Conservation (phyloP, 1,284 basidiomycete genomes). For the Phylloporus sp. region DNA sequence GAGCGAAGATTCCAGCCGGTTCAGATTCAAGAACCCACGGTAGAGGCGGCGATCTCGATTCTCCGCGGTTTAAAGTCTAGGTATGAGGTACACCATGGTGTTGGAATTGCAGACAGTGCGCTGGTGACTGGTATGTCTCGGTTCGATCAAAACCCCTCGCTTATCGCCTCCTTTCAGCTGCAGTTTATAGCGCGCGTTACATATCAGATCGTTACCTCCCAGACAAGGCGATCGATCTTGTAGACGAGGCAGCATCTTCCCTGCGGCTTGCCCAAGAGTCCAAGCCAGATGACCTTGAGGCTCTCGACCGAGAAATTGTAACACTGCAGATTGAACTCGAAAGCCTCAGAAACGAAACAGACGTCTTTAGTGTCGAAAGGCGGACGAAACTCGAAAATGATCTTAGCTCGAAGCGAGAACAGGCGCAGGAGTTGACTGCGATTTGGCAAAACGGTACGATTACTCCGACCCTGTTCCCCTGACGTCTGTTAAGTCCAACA, state of each 20-base stretch:
- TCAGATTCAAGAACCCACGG: constrained; percentile 84
- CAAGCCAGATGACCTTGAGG: constrained; percentile 87
- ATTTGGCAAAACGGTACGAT: constrained; percentile 72
- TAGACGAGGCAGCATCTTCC: constrained; percentile 91
- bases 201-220: constrained; percentile 87
- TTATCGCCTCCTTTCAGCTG: constrained; percentile 49
- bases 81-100: constrained; percentile 92
- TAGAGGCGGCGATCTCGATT: constrained; percentile 87
- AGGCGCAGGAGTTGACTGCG: constrained; percentile 64
- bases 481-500: constrained; percentile 22
- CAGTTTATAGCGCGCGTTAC: constrained; percentile 82
- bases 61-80: constrained; percentile 84
- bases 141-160: constrained; percentile 35
- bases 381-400: constrained; percentile 68
- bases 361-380: constrained; percentile 80
- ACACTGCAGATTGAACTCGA: constrained; percentile 92
- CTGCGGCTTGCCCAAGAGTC: constrained; percentile 91
- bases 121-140: constrained; percentile 71
- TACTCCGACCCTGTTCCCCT: neutral
- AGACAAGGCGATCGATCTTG: constrained; percentile 89
- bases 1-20: constrained; percentile 92
- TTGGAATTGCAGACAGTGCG: constrained; percentile 87
- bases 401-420: constrained; percentile 60
- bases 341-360: constrained; percentile 87
- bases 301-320: constrained; percentile 82